Evolutionary conservation across 2,329 filamentous ascomycete genomes (phyloP).

Genomic region (Fusarium humuli): DNA sequence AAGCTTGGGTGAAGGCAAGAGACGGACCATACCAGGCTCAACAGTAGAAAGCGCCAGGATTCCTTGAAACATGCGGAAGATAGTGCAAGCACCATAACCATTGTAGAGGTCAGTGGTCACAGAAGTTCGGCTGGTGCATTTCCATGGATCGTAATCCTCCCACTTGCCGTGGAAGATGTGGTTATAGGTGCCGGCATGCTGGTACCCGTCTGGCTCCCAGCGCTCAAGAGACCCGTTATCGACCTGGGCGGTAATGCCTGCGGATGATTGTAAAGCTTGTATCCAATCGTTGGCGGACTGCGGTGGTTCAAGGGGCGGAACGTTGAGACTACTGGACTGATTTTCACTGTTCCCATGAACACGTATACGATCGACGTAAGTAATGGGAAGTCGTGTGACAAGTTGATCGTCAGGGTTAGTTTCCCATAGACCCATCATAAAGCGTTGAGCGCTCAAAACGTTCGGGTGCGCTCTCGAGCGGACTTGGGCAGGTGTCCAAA

Average conservation of each 20-base stretch:
- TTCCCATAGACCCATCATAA: conserved; percentile 76
- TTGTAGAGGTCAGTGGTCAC: conserved; percentile 69
- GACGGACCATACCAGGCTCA: conserved; percentile 75
- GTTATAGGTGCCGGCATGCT: conserved; percentile 67
- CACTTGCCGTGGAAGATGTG: conserved; percentile 65
- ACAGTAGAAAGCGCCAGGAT: conserved; percentile 66
- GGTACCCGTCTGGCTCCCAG: conserved; percentile 77
- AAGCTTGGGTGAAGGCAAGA: conserved; percentile 78
- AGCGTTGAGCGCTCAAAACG: conserved; percentile 72
- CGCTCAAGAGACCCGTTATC: conserved; percentile 78
- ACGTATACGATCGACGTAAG: conserved; percentile 76
- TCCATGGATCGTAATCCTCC: conserved; percentile 69
- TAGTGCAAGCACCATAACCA: conserved; percentile 66
- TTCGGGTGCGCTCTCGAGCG: conserved; percentile 74
- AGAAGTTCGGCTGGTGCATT: conserved; percentile 63
- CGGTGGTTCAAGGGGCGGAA: conserved; percentile 42
- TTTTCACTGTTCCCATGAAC: conserved; percentile 65
- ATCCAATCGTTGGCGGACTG: conserved; percentile 55
- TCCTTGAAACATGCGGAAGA: conserved; percentile 70
- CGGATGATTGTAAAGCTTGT: conserved; percentile 57
- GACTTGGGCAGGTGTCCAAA: conserved; percentile 78
- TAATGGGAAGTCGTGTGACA: conserved; percentile 70
- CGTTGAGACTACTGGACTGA: conserved; percentile 36
- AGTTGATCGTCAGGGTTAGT: conserved; percentile 65
- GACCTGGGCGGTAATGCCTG: conserved; percentile 71